A percentile compares a stretch with the other conserved stretches of the same genome.
phyloP scores from a whole-genome alignment of 805 yeast species.

The Yamadazyma philogaea region DNA sequence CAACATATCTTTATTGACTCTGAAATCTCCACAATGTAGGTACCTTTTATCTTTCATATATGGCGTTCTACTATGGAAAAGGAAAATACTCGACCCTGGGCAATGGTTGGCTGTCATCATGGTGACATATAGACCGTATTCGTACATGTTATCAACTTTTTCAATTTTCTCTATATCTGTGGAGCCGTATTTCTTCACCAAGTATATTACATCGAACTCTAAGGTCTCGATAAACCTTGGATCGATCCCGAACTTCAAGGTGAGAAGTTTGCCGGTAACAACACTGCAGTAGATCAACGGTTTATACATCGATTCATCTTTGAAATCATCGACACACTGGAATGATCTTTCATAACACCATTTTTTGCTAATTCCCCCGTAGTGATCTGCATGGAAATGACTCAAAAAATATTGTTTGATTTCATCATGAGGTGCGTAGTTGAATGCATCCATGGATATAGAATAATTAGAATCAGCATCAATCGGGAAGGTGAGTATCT shows the following conservation, averaged over 20 bases:
- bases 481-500: conserved; percentile 44
- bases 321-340: conserved; percentile 24
- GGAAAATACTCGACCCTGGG: conserved; percentile 87
- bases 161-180: conserved; percentile 9
- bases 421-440: conserved; percentile 42
- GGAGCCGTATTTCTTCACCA: conserved; percentile 17
- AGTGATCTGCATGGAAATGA: conserved; percentile 94
- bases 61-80: conserved; percentile 51
- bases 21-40: conserved; percentile 91
- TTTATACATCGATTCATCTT: conserved; percentile 27
- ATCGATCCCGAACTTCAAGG: conserved; percentile 53
- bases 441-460: conserved; percentile 66
- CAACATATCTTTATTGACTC: conserved; percentile 60
- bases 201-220: conserved; percentile 40
- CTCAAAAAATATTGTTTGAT: conserved; percentile 59
- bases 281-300: conserved; percentile 72
- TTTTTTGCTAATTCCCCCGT: conserved; percentile 74
- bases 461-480: conserved; percentile 23
- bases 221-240: conserved; percentile 42
- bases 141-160: conserved; percentile 7
- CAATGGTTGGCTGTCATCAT: conserved; percentile 90
- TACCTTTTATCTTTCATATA: conserved; percentile 27
- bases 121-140: conserved; percentile 48
- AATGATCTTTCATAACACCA: conserved; percentile 57
- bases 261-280: conserved; percentile 60